Conservation (phyloP, 1,284 basidiomycete genomes). For the Pisolithus thermaeus region DNA sequence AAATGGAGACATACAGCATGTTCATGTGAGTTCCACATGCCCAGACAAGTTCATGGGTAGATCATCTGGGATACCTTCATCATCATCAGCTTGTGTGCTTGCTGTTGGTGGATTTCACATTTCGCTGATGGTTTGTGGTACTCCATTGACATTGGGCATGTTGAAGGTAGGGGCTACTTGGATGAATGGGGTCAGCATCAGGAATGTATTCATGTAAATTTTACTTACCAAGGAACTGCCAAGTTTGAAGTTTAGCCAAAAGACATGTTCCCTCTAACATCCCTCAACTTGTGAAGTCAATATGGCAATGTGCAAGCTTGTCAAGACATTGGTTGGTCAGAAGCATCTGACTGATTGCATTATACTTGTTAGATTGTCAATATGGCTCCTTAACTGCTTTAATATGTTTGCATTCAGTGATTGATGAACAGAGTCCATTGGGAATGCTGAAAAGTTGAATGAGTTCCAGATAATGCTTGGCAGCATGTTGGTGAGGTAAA, state of each 20-base stretch:
- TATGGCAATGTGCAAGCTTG: slow-evolving; percentile 7
- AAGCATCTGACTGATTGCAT: too few relatives aligned
- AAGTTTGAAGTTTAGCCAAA: too few relatives aligned
- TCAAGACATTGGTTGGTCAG: too few relatives aligned
- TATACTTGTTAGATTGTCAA: slow-evolving; percentile 10
- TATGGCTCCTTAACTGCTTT: slow-evolving; percentile 14
- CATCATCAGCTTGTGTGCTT: slow-evolving; percentile 2
- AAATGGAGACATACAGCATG: not conserved
- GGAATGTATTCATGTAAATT: too few relatives aligned
- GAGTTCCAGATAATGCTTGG: slow-evolving; percentile 4
- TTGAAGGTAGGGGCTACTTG: too few relatives aligned
- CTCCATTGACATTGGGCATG: too few relatives aligned
- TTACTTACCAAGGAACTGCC: too few relatives aligned
- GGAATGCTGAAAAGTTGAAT: slow-evolving; percentile 7
- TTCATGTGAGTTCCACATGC: slow-evolving; percentile 1
- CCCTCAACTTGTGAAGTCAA: not conserved
- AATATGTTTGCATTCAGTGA: slow-evolving; percentile 1
- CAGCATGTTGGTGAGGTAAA: slow-evolving; percentile 17
- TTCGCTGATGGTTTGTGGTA: too few relatives aligned
- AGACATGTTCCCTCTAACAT: too few relatives aligned
- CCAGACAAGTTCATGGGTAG: not conserved
- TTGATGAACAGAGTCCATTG: not conserved
- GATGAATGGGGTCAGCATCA: too few relatives aligned
- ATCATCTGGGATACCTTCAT: not conserved
- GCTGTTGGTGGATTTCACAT: not conserved